Percentiles rank a stretch among this genome's conserved stretches.
Evolutionary conservation across 2,329 filamentous ascomycete genomes (phyloP).

Genomic region (Berkeleyomyces rouxiae): DNA sequence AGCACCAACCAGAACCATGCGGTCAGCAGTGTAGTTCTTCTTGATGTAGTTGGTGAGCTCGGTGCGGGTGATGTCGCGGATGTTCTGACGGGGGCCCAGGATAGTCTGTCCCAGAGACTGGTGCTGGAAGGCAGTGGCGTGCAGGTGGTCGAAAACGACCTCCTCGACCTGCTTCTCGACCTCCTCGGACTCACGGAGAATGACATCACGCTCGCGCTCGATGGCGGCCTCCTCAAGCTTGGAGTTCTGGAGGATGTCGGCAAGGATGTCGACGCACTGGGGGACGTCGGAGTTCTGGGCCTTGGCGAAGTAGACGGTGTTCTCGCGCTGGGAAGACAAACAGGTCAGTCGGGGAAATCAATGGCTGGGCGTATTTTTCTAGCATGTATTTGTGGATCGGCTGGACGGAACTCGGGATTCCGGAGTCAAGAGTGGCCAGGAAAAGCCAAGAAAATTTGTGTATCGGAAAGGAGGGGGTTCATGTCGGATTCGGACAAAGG

Average conservation of each 20-base stretch:
- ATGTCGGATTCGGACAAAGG: conserved; percentile 7
- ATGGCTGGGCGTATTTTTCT: background rate
- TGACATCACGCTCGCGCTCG: conserved; percentile 96
- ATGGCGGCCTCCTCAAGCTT: conserved; percentile 88
- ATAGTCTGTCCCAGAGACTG: conserved; percentile 96
- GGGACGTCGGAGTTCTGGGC: conserved; percentile 96
- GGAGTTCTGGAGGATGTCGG: conserved; percentile 98
- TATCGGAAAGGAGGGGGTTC: background rate
- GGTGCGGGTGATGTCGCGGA: conserved; percentile 80
- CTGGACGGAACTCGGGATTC: background rate
- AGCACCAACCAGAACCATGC: conserved; percentile 95
- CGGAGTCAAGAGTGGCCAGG: background rate
- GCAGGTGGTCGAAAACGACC: conserved; percentile 97
- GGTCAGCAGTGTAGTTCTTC: conserved; percentile 98
- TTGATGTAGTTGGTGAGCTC: conserved; percentile 95
- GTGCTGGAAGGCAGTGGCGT: conserved; percentile 92
- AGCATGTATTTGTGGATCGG: background rate
- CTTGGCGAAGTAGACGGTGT: conserved; percentile 99
- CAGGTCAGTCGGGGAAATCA: conserved; percentile 1
- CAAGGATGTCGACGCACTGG: conserved; percentile 91
- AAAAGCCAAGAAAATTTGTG: background rate
- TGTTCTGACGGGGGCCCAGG: conserved; percentile 94
- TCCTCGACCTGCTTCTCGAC: conserved; percentile 99
- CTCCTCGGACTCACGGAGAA: conserved; percentile 96
- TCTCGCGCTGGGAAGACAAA: conserved; percentile 55